Evolutionary conservation across 164 flowering plant species (phyloP), one percentile per base, ranked within the genome.

Genomic region (Magnolia changhungtana): DNA sequence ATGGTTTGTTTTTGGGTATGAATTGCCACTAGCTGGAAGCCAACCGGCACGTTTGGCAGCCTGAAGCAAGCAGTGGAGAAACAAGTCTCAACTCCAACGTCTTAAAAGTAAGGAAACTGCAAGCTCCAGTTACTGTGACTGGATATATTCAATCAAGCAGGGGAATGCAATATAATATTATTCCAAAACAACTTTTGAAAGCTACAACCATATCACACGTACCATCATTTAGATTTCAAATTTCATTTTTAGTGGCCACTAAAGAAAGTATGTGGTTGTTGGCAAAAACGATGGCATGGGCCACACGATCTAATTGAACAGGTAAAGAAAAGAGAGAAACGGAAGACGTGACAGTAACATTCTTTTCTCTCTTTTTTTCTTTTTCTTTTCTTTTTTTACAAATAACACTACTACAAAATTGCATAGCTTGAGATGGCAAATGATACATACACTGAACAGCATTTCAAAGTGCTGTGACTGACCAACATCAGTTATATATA

Each of bases 401-500:
- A 3, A 37, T 37, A 37, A 3, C 45, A 37, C 45, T 37, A 37
- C 45, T 37, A 37, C 45, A 37, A 37, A 37, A 37, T 37, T 55
- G 61, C 61, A 11, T 11, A 55, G 23, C 14, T 11, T 13, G 61
- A 50, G 55, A 16, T 72, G 24, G 19, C 45, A 29, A 37, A 37
- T 51, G 76, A 72, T 80, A 85, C 92, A 76, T 87, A 94, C 99
- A 80, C 83, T 84, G 85, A 96, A 96, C 0, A 96, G 51, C 99
- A 96, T 94, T 50, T 94, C 90, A 82, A 96, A 96, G 72, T 96
- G 99, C 76, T 86, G 88, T 71, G 88, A 85, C 87, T 96, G 99
- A 45, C 99, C 97, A 79, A 94, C 96, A 88, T 96, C 99, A 74
- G 99, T 94, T 20, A 96, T 89, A 84, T 94, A 94, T 50, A 96